Conservation (phyloP, 2,329 filamentous ascomycete species). For the Ophiostoma australiae region DNA sequence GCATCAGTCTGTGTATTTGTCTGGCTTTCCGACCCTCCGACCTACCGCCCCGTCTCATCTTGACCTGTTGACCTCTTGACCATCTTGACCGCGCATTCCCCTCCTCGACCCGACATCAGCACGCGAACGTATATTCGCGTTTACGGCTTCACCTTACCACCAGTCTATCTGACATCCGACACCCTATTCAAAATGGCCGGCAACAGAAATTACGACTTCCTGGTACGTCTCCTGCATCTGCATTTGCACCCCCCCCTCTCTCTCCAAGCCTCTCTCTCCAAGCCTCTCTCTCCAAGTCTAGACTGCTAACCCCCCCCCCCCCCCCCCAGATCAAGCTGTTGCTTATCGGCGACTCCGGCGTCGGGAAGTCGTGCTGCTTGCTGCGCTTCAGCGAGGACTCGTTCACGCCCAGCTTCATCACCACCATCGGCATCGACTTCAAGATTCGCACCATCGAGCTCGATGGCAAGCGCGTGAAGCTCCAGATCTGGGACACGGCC, state of each 20-base stretch:
- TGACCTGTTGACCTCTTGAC: neutral
- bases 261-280: too few species aligned
- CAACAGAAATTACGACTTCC: conserved; percentile 98
- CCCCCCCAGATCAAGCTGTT: conserved; percentile 89
- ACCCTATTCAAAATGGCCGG: conserved; percentile 68
- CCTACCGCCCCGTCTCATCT: neutral
- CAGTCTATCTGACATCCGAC: conserved; percentile 19
- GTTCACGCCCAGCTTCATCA: conserved; percentile 96
- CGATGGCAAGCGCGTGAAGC: conserved; percentile 96
- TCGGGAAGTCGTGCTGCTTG: conserved; percentile 95
- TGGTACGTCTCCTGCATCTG: conserved; percentile 51
- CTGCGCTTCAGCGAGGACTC: conserved; percentile 96
- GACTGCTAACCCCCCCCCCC: neutral
- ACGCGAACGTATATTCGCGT: neutral
- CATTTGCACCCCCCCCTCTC: too few species aligned
- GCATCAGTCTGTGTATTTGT: neutral
- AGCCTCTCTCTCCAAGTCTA: neutral
- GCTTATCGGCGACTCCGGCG: conserved; percentile 92
- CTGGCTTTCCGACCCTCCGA: neutral
- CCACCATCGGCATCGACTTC: conserved; percentile 99
- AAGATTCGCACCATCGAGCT: conserved; percentile 99
- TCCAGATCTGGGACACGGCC: conserved; percentile 99
- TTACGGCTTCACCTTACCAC: neutral
- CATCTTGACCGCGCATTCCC: conserved; percentile 13
- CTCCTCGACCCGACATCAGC: neutral